Evolutionary conservation across 495 filamentous ascomycete species (phyloP).

Genomic region (Tuber calosporum): DNA sequence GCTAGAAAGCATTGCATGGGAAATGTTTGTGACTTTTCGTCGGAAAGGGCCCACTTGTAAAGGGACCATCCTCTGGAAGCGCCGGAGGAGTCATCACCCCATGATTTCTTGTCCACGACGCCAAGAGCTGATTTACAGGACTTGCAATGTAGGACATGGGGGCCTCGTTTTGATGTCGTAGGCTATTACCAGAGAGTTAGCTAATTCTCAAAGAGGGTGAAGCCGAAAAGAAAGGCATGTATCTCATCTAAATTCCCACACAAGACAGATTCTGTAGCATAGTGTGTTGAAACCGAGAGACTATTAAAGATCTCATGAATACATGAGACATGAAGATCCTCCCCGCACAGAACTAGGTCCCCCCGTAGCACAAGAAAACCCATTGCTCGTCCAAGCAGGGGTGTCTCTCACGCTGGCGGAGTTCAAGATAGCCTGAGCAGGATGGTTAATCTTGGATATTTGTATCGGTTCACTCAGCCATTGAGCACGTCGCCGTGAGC

Average conservation of each 20-base stretch:
- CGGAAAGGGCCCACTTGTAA: conserved; percentile 44
- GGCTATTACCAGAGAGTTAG: conserved; percentile 10
- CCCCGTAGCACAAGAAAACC: conserved; percentile 28
- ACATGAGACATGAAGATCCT: neutral
- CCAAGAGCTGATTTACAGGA: conserved; percentile 31
- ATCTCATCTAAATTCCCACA: conserved; percentile 36
- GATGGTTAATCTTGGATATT: conserved; percentile 66
- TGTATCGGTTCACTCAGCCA: conserved; percentile 80
- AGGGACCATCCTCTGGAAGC: conserved; percentile 23
- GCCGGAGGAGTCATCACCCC: neutral
- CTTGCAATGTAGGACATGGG: conserved; percentile 16
- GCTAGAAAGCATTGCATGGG: conserved; percentile 43
- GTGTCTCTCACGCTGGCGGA: conserved; percentile 42
- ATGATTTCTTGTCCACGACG: conserved; percentile 19
- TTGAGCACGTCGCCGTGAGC: conserved; percentile 46
- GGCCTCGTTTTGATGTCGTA: conserved; percentile 38
- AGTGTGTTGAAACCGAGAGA: conserved; percentile 51
- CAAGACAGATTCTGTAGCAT: conserved; percentile 43
- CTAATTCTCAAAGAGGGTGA: neutral
- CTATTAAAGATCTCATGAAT: conserved; percentile 43
- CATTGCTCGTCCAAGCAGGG: conserved; percentile 22
- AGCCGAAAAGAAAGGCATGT: conserved; percentile 18
- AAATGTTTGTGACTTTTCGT: conserved; percentile 46
- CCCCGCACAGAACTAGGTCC: neutral
- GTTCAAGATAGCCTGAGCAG: conserved; percentile 33